Evolutionary conservation across 1,139 yeast species (phyloP).

Genomic region (Blastobotrys raffinosifermentans): DNA sequence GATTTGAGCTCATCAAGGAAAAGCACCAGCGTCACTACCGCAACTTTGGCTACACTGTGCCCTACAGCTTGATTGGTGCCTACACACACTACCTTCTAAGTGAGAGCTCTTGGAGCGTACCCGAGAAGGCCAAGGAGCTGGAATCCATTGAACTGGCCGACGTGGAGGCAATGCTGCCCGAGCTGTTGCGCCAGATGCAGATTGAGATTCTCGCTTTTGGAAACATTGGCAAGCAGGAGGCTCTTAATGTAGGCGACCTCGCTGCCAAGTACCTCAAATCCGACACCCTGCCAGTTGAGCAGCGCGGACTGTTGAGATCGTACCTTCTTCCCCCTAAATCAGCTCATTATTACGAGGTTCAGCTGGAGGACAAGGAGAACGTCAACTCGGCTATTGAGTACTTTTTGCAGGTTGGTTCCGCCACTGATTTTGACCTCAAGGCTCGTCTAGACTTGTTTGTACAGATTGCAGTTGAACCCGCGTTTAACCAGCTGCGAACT

Average conservation of each 20-base stretch:
- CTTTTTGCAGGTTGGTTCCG: slow-evolving; percentile 59
- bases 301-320: slow-evolving; percentile 46
- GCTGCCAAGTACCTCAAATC: slow-evolving; percentile 35
- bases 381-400: slow-evolving; percentile 83
- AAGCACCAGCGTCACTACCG: slow-evolving; percentile 55
- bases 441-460: slow-evolving; percentile 61
- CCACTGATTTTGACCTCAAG: slow-evolving; percentile 33
- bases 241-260: slow-evolving; percentile 43
- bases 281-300: slow-evolving; percentile 31
- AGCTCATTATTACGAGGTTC: slow-evolving; percentile 45
- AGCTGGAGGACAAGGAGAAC: slow-evolving; percentile 60
- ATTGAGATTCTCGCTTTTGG: slow-evolving; percentile 76
- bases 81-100: slow-evolving; percentile 58
- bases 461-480: slow-evolving; percentile 76
- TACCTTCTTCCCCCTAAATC: slow-evolving; percentile 43
- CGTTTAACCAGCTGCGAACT: slow-evolving; percentile 83
- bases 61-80: slow-evolving; percentile 62
- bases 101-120: slow-evolving; percentile 61
- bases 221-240: slow-evolving; percentile 56
- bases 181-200: slow-evolving; percentile 43
- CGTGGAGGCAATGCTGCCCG: slow-evolving; percentile 43
- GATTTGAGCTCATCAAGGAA: slow-evolving; percentile 65
- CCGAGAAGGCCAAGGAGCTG: slow-evolving; percentile 54
- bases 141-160: slow-evolving; percentile 46
- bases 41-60: slow-evolving; percentile 69